A percentile compares a stretch with the other conserved stretches of the same genome.
Conservation (phyloP, 2,329 filamentous ascomycete species). For the Talaromyces piceae region DNA sequence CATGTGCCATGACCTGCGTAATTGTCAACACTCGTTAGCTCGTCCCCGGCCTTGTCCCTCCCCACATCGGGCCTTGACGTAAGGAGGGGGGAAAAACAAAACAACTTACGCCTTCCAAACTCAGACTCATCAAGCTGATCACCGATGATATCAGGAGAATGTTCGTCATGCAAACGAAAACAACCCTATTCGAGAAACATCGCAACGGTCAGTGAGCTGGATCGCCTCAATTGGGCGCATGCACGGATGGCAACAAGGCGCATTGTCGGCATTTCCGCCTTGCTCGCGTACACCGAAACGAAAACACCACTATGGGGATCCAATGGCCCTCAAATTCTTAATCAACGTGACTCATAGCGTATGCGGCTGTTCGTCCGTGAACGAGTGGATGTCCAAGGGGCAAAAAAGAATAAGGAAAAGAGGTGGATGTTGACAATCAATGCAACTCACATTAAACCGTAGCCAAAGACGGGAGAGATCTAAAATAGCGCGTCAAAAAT, state of each 20-base stretch:
- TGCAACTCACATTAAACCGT: conserved; percentile 27
- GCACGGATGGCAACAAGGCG: background rate
- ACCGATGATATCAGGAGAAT: conserved; percentile 54
- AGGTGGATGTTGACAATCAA: conserved; percentile 8
- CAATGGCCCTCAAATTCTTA: background rate
- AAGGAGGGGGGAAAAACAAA: conserved; percentile 5
- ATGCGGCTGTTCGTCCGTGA: conserved; percentile 19
- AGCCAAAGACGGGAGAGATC: conserved; percentile 31
- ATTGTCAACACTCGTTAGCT: conserved; percentile 5
- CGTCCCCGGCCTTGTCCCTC: background rate
- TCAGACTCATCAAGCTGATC: conserved; percentile 53
- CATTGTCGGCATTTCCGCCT: conserved; percentile 8
- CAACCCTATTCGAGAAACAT: conserved; percentile 33
- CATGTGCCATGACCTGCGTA: conserved; percentile 51
- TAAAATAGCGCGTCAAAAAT: conserved; percentile 29
- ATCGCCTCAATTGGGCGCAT: background rate
- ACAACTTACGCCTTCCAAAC: conserved; percentile 43
- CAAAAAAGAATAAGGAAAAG: background rate
- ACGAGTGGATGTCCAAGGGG: background rate
- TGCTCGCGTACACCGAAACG: background rate
- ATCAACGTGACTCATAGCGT: conserved; percentile 28
- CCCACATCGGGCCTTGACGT: background rate
- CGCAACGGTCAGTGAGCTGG: background rate
- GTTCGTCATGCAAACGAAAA: conserved; percentile 55
- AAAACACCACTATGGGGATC: background rate